Conservation (phyloP, 2,329 filamentous ascomycete genomes). For the Aspergillus versicolor region DNA sequence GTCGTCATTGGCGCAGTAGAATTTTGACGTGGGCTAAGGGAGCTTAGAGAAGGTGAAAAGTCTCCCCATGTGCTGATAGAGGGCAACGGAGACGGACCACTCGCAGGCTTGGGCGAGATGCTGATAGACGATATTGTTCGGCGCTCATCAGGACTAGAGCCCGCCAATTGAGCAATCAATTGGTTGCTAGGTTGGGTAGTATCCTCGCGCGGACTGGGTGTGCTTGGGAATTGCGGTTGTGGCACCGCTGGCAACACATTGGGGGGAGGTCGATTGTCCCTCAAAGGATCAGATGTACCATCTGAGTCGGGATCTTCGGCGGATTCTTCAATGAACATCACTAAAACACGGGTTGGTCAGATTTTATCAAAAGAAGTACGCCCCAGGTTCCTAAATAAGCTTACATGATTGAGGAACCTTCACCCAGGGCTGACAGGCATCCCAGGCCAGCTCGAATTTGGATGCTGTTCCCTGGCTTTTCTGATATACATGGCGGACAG, state of each 20-base stretch:
- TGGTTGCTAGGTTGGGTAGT: not conserved
- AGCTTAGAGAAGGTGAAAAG: slow-evolving; percentile 13
- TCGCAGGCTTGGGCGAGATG: slow-evolving; percentile 12
- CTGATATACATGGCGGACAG: slow-evolving; percentile 35
- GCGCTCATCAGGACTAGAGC: slow-evolving; percentile 8
- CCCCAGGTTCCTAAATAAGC: not conserved
- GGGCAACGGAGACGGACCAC: slow-evolving; percentile 14
- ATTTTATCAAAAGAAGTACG: not conserved
- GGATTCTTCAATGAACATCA: slow-evolving; percentile 29
- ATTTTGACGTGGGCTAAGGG: slow-evolving; percentile 12
- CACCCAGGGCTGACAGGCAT: slow-evolving; percentile 33
- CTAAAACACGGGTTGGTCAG: slow-evolving; percentile 12
- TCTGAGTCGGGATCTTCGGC: slow-evolving; percentile 17
- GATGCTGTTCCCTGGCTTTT: slow-evolving; percentile 26
- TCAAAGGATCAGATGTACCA: not conserved
- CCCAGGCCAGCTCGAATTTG: slow-evolving; percentile 32
- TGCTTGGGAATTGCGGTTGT: not conserved
- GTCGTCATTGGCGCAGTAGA: slow-evolving; percentile 19
- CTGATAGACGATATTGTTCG: slow-evolving; percentile 12
- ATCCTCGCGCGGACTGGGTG: not conserved
- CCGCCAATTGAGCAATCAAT: not conserved
- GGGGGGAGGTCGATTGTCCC: not conserved
- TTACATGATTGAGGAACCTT: slow-evolving; percentile 28
- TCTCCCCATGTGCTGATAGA: slow-evolving; percentile 18
- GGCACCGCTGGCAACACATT: not conserved